Base-by-base conservation (phyloP, 306 rosid genomes). In the Begonia peltatifolia region DNA sequence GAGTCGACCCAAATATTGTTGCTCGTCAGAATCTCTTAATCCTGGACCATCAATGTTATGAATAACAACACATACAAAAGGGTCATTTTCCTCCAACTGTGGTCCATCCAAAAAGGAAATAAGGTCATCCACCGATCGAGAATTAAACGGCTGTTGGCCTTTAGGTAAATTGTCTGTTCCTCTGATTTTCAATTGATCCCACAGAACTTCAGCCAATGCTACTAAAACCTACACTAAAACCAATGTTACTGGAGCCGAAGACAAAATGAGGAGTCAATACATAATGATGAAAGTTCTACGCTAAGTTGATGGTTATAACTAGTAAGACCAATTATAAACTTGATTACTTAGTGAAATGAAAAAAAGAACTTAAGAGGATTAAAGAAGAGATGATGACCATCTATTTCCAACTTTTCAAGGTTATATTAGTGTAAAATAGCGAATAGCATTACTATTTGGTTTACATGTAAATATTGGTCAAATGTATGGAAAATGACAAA, bases 31-130 rank as follows among this genome's bases (percentile, higher is more conserved):
- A 65, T 90, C 99, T 63, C 99, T 78, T 63, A 83, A 71, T 44
- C 84, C 95, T 16, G 94, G 92, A 44, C 95, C 99, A 60, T 90
- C 95, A 42, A 90, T 86, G 74, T 90, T 90, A 75, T 90, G 87
- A 65, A 86, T 58, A 56, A 80, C 62, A 55, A 90, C 67, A 61
- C 82, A 85, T 47, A 85, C 60, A 58, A 80, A 69, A 69, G 69
- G 67, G 57, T 63, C 74, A 0, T 20, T 52, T n/a, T 76, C 81
- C 51, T 68, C 84, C 56, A 56, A 62, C 35, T 78, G 71, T 14
- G 54, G 76, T 63, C 67, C 84, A 67, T 79, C 72, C 76, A 90
- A 75, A 65, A 78, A 80, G 56, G 82, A 69, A 49, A 90, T 86
- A 70, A 85, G 76, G 55, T 86, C 94, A 12, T 83, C 95, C 64